phyloP scores from a whole-genome alignment of 192 early-diverging fungal species.

The Mortierella claussenii region DNA sequence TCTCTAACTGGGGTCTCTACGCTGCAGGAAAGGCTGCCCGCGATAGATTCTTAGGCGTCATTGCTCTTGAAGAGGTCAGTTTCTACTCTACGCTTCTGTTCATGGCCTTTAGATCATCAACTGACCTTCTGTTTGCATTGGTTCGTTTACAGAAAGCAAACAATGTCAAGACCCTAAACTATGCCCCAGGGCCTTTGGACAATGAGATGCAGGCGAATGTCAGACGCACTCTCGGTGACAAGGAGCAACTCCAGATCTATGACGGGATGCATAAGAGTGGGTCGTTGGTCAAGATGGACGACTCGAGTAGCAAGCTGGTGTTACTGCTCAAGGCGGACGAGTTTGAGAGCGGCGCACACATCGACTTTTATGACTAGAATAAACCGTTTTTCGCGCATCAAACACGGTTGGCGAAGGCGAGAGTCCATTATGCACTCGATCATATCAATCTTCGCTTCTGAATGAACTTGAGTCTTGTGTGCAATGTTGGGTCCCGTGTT shows the following conservation, averaged over 20 bases:
- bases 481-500: no score
- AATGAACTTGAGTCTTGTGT: no score
- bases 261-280: constrained; percentile 69
- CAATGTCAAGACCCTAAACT: constrained; percentile 75
- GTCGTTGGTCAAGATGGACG: constrained; percentile 66
- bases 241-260: constrained; percentile 70
- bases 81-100: background rate
- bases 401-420: no score
- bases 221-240: constrained; percentile 73
- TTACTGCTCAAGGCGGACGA: constrained; percentile 66
- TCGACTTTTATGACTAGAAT: constrained; percentile 72
- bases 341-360: constrained; percentile 72
- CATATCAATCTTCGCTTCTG: no score
- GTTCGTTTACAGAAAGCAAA: constrained; percentile 43
- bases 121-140: no score
- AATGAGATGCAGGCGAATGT: constrained; percentile 84
- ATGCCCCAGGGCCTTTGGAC: constrained; percentile 91
- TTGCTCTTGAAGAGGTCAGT: constrained; percentile 73
- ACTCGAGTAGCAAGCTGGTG: constrained; percentile 71
- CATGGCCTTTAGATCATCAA: no score
- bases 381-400: background rate
- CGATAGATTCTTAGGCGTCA: constrained; percentile 75
- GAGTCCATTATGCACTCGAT: no score
- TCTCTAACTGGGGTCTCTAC: constrained; percentile 86
- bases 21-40: constrained; percentile 84